A percentile compares a stretch with the other conserved stretches of the same genome.
Evolutionary conservation across 441 rosid species (phyloP).

Genomic region (Lepidium campestre): DNA sequence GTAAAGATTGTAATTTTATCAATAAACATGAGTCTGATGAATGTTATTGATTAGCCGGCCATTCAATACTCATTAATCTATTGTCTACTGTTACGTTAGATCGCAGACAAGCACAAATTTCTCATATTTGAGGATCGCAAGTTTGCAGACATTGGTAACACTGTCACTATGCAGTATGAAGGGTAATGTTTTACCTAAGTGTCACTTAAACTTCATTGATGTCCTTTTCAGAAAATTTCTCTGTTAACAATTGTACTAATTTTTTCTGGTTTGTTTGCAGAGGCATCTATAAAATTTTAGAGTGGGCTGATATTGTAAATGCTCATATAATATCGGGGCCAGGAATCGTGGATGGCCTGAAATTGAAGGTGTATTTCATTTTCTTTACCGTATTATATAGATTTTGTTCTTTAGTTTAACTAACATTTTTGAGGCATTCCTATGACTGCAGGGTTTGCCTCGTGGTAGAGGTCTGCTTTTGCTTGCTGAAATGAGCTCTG

Average conservation of each 20-base stretch:
- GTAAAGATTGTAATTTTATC: background rate
- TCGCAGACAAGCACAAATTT: conserved; percentile 80
- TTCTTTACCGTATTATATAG: background rate
- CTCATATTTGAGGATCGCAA: conserved; percentile 92
- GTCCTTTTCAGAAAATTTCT: background rate
- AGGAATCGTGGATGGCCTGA: conserved; percentile 85
- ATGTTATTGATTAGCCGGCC: background rate
- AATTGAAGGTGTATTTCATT: conserved; percentile 58
- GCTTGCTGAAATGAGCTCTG: conserved; percentile 99
- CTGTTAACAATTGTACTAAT: background rate
- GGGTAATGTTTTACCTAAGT: conserved; percentile 39
- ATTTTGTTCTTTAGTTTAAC: background rate
- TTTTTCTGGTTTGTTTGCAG: conserved; percentile 34
- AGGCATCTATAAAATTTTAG: conserved; percentile 73
- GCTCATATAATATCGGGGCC: conserved; percentile 89
- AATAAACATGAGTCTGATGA: background rate
- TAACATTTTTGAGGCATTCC: background rate
- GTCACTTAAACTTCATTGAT: background rate
- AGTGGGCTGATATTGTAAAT: conserved; percentile 95
- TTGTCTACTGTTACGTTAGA: conserved; percentile 35
- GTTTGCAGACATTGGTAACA: conserved; percentile 96
- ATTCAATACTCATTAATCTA: background rate
- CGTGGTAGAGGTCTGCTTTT: conserved; percentile 84
- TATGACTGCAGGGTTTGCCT: conserved; percentile 65
- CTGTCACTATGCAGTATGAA: conserved; percentile 96